Conservation (phyloP, 2,329 filamentous ascomycete genomes). For the Hymenoscyphus linearis region DNA sequence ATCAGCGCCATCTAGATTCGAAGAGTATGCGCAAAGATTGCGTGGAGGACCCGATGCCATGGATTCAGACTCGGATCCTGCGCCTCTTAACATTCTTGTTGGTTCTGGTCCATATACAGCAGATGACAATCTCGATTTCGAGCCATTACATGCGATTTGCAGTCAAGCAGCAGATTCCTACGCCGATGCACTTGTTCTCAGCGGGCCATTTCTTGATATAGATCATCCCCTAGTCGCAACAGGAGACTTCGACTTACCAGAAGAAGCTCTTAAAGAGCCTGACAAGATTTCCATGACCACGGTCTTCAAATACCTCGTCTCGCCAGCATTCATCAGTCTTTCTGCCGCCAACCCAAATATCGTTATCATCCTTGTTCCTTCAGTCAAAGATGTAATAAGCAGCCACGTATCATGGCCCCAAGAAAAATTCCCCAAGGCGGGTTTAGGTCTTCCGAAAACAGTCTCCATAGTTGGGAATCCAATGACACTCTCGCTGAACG, state of each 20-base stretch:
- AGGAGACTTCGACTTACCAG: conserved; percentile 72
- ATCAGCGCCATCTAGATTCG: conserved; percentile 60
- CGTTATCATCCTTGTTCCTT: conserved; percentile 78
- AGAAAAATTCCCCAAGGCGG: conserved; percentile 62
- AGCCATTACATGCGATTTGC: conserved; percentile 78
- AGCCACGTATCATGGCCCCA: conserved; percentile 86
- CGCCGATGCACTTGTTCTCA: conserved; percentile 73
- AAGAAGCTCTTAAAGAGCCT: conserved; percentile 60
- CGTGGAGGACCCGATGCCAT: conserved; percentile 58
- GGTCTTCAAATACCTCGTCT: conserved; percentile 77
- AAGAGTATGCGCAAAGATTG: conserved; percentile 64
- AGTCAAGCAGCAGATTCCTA: conserved; percentile 67
- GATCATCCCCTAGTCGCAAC: conserved; percentile 84
- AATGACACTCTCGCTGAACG: conserved; percentile 83
- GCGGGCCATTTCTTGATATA: conserved; percentile 84
- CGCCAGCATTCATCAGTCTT: conserved; percentile 66
- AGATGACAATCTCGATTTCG: conserved; percentile 87
- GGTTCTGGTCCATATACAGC: conserved; percentile 87
- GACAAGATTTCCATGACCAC: conserved; percentile 77
- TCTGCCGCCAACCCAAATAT: conserved; percentile 66
- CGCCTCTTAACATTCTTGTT: conserved; percentile 71
- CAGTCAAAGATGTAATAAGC: conserved; percentile 73
- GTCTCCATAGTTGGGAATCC: conserved; percentile 82
- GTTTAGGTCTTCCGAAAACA: conserved; percentile 72
- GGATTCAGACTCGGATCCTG: conserved; percentile 51